Evolutionary conservation across 1,284 basidiomycete genomes (phyloP).

Genomic region (Fomitiporia mediterranea): DNA sequence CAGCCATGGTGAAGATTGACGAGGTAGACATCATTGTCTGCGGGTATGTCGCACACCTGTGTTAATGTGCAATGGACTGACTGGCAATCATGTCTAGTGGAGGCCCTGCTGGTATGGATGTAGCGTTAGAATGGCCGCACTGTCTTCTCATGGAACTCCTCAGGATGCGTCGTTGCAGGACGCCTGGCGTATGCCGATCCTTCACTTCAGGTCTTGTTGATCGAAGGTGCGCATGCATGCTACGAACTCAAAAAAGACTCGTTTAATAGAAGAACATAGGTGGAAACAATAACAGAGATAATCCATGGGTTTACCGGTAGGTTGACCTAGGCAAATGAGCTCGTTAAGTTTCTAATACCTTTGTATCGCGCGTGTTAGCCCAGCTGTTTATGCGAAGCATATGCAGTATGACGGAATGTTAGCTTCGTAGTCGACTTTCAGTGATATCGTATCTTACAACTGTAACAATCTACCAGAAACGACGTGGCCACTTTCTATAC

Average conservation of each 20-base stretch:
- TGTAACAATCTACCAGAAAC: too few species aligned
- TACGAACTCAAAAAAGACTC: neutral
- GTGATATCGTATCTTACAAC: neutral
- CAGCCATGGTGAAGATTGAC: constrained; percentile 49
- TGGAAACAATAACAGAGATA: constrained; percentile 68
- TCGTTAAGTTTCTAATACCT: constrained; percentile 10
- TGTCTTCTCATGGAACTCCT: neutral
- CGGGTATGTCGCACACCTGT: constrained; percentile 34
- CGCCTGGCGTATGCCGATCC: constrained; percentile 68
- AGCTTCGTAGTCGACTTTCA: constrained; percentile 22
- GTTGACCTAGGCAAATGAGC: too few species aligned
- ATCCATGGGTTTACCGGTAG: constrained; percentile 66
- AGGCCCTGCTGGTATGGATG: constrained; percentile 29
- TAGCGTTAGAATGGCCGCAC: too few species aligned
- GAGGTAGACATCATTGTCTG: constrained; percentile 71
- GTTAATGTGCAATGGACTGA: neutral
- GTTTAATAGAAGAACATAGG: too few species aligned
- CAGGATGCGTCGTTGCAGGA: constrained; percentile 63
- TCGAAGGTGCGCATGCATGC: constrained; percentile 47
- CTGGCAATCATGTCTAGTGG: constrained; percentile 38
- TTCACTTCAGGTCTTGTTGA: constrained; percentile 67
- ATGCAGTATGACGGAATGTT: constrained; percentile 67
- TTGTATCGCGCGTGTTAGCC: constrained; percentile 36
- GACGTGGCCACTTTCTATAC: constrained; percentile 70
- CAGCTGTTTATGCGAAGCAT: constrained; percentile 63